Evolutionary conservation across 768 basidiomycete species (phyloP).

Genomic region (Mycena galopus): DNA sequence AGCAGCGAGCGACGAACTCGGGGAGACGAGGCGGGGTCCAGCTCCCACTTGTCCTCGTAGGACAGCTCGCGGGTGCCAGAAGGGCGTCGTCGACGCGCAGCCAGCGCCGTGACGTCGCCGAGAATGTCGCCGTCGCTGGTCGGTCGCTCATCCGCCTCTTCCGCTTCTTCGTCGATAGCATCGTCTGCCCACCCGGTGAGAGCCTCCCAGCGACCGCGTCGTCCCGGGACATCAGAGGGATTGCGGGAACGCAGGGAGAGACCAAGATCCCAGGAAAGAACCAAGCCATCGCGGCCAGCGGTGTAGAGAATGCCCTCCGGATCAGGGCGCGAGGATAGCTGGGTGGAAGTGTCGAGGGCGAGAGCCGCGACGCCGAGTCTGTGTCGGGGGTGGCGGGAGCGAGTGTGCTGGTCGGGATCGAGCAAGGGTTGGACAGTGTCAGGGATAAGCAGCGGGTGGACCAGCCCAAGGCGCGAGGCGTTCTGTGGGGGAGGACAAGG

Average conservation of each 20-base stretch:
- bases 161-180: slow-evolving; percentile 71
- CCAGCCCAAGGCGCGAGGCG: slow-evolving; percentile 76
- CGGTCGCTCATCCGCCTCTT: slow-evolving; percentile 68
- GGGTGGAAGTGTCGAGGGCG: slow-evolving; percentile 89
- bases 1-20: slow-evolving; percentile 58
- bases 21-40: slow-evolving; percentile 68
- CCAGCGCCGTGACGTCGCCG: slow-evolving; percentile 68
- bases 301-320: slow-evolving; percentile 94
- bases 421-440: slow-evolving; percentile 41
- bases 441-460: slow-evolving; percentile 72
- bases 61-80: slow-evolving; percentile 59
- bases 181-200: slow-evolving; percentile 90
- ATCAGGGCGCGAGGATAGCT: slow-evolving; percentile 68
- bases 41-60: slow-evolving; percentile 85
- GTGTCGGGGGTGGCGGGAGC: slow-evolving; percentile 76
- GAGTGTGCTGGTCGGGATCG: slow-evolving; percentile 40
- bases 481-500: slow-evolving; percentile 76
- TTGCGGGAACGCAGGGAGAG: slow-evolving; percentile 30
- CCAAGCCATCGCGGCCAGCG: slow-evolving; percentile 88
- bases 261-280: slow-evolving; percentile 90
- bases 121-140: slow-evolving; percentile 83
- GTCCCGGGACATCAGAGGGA: slow-evolving; percentile 40
- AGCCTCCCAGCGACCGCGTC: slow-evolving; percentile 74
- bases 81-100: slow-evolving; percentile 51
- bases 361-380: slow-evolving; percentile 88